Evolutionary conservation across 2,329 filamentous ascomycete genomes (phyloP), one percentile per base, ranked within the genome.

Genomic region (Clathrospora elynae): DNA sequence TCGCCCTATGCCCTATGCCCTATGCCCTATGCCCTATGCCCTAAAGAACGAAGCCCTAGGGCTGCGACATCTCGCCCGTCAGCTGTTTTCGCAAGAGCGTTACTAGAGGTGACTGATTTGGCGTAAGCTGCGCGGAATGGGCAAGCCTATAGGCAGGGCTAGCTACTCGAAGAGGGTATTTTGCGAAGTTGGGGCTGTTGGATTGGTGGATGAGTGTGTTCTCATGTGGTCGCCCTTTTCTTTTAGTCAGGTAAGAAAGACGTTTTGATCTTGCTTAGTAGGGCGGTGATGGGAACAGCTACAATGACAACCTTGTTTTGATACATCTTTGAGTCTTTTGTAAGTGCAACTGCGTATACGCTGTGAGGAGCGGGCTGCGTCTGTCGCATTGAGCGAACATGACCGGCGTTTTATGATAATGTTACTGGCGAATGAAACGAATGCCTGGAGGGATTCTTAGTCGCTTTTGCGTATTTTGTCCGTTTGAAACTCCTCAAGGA

Each of bases 111-210:
- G 26, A 36, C n/a, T 14, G 22, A 18, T 43, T 38, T 25, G 8
- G 22, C n/a, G 41, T 43, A 8, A 2, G 33, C 13, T 43, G 40
- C 16, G 37, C 33, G 5, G 34, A 26, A 1, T n/a, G 5, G 2
- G n/a, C n/a, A n/a, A n/a, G n/a, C n/a, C n/a, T n/a, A n/a, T n/a
- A n/a, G 36, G 36, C 5, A 33, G 4, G 6, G 6, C n/a, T 16
- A 20, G 10, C 1, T 22, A 37, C 11, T 24, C 20, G 1, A 14
- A 14, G 12, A 37, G 42, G 35, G 33, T 43, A 29, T 5, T 26
- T 43, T 12, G 33, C 40, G 10, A 33, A 6, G 1, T n/a, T 37
- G 40, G 33, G 22, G 12, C n/a, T 43, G 33, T 9, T 43, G 34
- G 33, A 43, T n/a, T 8, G 19, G 12, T 16, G 6, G 5, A 2